These are phyloP conservation scores for Hyphopichia wangnamkhiaoensis DNA, from an alignment of 1,139 yeast species.

Conservation along the genomic window DNA sequence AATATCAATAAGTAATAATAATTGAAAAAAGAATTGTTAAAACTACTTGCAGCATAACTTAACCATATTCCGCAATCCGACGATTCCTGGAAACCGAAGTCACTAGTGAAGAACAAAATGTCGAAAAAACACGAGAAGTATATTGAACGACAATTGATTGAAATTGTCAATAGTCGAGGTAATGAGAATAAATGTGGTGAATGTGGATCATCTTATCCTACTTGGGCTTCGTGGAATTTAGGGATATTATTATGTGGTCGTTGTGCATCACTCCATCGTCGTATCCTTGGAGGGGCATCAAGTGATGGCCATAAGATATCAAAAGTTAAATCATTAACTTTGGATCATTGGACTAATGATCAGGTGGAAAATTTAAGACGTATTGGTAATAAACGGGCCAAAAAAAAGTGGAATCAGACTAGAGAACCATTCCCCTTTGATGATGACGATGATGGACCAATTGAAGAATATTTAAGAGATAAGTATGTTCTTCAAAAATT, in stretches of 20 bases:
- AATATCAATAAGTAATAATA: too few species aligned
- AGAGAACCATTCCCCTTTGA: constrained; percentile 70
- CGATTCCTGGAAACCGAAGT: too few species aligned
- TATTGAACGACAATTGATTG: constrained; percentile 45
- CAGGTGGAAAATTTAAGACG: constrained; percentile 58
- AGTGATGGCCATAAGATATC: constrained; percentile 52
- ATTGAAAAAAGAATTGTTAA: too few species aligned
- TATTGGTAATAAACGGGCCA: constrained; percentile 68
- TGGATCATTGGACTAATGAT: constrained; percentile 73
- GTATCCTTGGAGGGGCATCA: constrained; percentile 66
- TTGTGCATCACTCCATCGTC: constrained; percentile 77
- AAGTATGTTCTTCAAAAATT: constrained; percentile 52
- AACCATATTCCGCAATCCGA: too few species aligned
- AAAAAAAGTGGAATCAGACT: constrained; percentile 62
- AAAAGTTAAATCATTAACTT: constrained; percentile 74
- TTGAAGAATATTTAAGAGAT: constrained; percentile 54
- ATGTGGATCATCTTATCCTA: constrained; percentile 65
- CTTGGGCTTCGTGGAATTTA: constrained; percentile 49
- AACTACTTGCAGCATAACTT: too few species aligned
- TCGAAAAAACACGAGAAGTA: constrained; percentile 38
- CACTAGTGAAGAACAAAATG: too few species aligned
- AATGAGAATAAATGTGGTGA: constrained; percentile 72
- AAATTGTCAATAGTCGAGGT: constrained; percentile 37
- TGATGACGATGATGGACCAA: constrained; percentile 56
- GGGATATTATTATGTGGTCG: constrained; percentile 77